Evolutionary conservation across 208 protist genomes (phyloP), one percentile per base, ranked within the genome.

Genomic region (Acanthamoeba royreba): DNA sequence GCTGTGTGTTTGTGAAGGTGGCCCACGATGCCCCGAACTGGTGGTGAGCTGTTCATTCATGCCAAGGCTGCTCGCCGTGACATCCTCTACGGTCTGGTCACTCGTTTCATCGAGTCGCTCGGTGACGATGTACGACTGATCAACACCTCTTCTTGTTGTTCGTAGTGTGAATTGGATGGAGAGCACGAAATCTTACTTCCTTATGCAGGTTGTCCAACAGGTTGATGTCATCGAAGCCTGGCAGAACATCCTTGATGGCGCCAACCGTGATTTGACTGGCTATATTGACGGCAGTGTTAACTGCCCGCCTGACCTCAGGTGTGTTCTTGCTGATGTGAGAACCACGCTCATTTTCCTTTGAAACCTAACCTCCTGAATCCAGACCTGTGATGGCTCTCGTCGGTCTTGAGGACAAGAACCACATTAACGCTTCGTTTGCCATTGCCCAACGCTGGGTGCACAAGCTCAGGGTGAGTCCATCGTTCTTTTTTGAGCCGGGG

Each of bases 1-100:
- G n/a, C n/a, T n/a, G n/a, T n/a, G n/a, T n/a, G n/a, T n/a, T n/a
- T n/a, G 19, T 79, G 0, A 9, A 79, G 69, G 9, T 79, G 69
- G 69, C 69, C 69, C 69, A 40, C 46, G 38, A 79, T 79, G 69
- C 69, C 69, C 40, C 69, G 69, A 15, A 79, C 69, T 40, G 69
- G 69, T n/a, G 69, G 69, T 47, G 69, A 79, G 69, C 69, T 79
- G 9, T 79, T 79, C 69, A 79, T 79, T 47, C 69, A 79, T 40
- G 69, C 69, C 38, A 79, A 79, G 69, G 69, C 69, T 46, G 17
- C 69, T 15, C 69, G 69, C 69, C 69, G 69, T 19, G 69, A 79
- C 17, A 40, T 79, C 38, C 69, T 79, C 19, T 79, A 79, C 69
- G 1, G 38, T 28, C 17, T 46, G 7, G 69, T 79, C 17, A 79